These are phyloP conservation scores for Castanea sativa DNA, from an alignment of 306 rosid species.

Conservation along the genomic window DNA sequence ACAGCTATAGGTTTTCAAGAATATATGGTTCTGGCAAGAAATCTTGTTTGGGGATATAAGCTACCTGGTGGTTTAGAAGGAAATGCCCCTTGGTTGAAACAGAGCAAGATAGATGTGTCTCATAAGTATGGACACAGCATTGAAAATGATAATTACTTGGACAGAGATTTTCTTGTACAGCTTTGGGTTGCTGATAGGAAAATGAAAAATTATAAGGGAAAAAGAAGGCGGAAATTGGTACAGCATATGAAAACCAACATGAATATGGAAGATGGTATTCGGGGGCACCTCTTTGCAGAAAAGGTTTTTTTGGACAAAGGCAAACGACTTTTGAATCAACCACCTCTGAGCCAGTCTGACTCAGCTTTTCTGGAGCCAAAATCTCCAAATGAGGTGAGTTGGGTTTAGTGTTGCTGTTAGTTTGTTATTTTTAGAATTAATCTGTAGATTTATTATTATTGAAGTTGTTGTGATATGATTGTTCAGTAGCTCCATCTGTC, in stretches of 20 bases:
- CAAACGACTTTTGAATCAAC: slow-evolving; percentile 42
- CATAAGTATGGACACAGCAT: slow-evolving; percentile 42
- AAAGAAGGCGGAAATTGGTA: slow-evolving; percentile 16
- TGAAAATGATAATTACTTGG: slow-evolving; percentile 25
- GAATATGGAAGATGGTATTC: slow-evolving; percentile 32
- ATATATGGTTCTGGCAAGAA: neutral
- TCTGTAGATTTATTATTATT: neutral
- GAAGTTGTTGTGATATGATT: too few species aligned
- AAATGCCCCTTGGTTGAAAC: slow-evolving; percentile 12
- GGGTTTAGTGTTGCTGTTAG: neutral
- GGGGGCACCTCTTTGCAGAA: slow-evolving; percentile 29
- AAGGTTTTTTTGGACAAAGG: slow-evolving; percentile 4
- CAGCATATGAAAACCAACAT: neutral
- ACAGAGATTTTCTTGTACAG: slow-evolving; percentile 49
- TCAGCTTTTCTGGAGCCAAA: slow-evolving; percentile 47
- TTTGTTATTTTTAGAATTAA: neutral
- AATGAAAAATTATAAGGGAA: slow-evolving; percentile 19
- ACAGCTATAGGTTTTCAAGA: slow-evolving; percentile 17
- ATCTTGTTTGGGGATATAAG: slow-evolving; percentile 8
- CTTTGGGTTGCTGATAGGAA: slow-evolving; percentile 66
- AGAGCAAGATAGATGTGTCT: neutral
- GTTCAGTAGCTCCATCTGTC: too few species aligned
- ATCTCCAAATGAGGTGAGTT: slow-evolving; percentile 61
- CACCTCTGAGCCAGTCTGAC: slow-evolving; percentile 68
- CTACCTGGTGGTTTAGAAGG: neutral